Conservation (phyloP, 2,329 filamentous ascomycete genomes). For the Penicillium polonicum region DNA sequence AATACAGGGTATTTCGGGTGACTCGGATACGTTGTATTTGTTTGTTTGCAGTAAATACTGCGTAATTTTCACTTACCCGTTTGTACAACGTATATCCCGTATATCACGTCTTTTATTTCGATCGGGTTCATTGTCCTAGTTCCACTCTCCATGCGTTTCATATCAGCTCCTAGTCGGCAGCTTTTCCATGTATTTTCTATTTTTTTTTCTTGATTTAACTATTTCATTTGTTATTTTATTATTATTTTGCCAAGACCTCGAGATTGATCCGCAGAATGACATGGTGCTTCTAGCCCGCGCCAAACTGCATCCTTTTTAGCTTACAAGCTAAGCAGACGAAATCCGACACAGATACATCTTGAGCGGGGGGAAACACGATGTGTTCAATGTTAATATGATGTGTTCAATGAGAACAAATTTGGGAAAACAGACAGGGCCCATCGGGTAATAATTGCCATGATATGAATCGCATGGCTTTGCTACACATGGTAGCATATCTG, state of each 20-base stretch:
- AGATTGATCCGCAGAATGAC: slow-evolving; percentile 7
- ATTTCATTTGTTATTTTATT: background rate
- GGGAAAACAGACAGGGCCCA: background rate
- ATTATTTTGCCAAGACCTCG: slow-evolving; percentile 3
- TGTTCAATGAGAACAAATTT: background rate
- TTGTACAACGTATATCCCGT: background rate
- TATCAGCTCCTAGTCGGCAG: background rate
- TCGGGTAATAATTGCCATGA: slow-evolving; percentile 8
- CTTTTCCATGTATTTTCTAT: background rate
- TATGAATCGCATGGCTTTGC: slow-evolving; percentile 16
- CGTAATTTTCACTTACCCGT: background rate
- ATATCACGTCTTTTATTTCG: background rate
- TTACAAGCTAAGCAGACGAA: background rate
- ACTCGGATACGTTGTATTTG: background rate
- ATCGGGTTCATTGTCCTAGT: background rate
- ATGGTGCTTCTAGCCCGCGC: slow-evolving; percentile 7
- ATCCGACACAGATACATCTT: background rate
- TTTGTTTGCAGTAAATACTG: background rate
- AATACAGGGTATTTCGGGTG: background rate
- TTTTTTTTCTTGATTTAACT: background rate
- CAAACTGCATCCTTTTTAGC: background rate
- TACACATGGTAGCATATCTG: slow-evolving; percentile 14
- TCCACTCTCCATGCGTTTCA: background rate
- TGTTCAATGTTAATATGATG: background rate
- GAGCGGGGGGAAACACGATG: background rate